Evolutionary conservation across 768 basidiomycete species (phyloP).

Genomic region (Leccinum pellstonianum): DNA sequence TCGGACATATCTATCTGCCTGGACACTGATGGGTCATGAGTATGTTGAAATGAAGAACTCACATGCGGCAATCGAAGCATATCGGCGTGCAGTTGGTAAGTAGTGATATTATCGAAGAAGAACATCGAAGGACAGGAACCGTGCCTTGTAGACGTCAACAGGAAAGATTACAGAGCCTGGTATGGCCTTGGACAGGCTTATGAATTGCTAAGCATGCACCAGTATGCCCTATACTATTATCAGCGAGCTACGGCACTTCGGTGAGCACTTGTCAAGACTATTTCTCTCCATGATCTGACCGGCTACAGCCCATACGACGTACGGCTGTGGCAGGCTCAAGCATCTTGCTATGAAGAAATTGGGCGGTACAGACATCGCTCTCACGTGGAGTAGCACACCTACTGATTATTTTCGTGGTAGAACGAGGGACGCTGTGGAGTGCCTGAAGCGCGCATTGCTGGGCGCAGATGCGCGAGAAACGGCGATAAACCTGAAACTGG

Average conservation of each 20-base stretch:
- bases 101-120: conserved; percentile 1
- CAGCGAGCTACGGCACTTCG: conserved; percentile 92
- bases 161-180: conserved; percentile 98
- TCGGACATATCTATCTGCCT: conserved; percentile 91
- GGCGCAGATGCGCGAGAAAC: conserved; percentile 78
- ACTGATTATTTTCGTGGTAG: conserved; percentile 40
- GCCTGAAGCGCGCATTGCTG: conserved; percentile 85
- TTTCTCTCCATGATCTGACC: conserved; percentile 3
- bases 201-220: conserved; percentile 94
- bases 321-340: conserved; percentile 94
- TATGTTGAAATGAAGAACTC: conserved; percentile 99
- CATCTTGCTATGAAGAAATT: conserved; percentile 90
- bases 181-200: conserved; percentile 98
- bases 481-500: conserved; percentile 69
- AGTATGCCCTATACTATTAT: conserved; percentile 95
- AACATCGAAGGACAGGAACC: neutral
- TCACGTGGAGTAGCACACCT: neutral
- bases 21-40: conserved; percentile 99
- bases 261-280: conserved; percentile 38
- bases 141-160: conserved; percentile 72
- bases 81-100: conserved; percentile 91
- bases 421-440: conserved; percentile 84
- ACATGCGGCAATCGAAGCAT: conserved; percentile 97
- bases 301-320: conserved; percentile 84
- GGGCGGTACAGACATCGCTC: conserved; percentile 53